Conservation (phyloP, 2,329 filamentous ascomycete genomes). For the Talaromyces sp. region DNA sequence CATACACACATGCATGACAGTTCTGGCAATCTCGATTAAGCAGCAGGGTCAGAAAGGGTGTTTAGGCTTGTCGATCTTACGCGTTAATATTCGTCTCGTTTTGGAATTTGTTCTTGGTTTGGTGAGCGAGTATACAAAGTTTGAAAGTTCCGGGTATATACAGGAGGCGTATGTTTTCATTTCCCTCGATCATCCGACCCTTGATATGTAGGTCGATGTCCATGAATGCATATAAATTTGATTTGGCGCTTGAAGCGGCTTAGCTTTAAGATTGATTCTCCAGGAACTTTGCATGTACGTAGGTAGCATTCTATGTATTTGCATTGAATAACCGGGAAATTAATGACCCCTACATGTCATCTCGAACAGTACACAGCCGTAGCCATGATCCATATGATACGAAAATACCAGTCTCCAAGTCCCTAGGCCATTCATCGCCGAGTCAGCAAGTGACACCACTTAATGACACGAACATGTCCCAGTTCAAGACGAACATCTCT, state of each 20-base stretch:
- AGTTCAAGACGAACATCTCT: not conserved
- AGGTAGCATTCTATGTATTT: not conserved
- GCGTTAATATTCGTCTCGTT: not conserved
- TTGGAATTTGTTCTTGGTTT: not conserved
- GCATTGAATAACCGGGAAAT: not conserved
- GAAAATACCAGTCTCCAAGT: no score
- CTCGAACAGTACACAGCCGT: no score
- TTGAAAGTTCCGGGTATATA: not conserved
- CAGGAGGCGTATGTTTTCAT: not conserved
- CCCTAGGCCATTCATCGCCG: not conserved
- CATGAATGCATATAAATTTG: not conserved
- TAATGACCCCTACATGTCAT: not conserved
- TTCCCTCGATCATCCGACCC: not conserved
- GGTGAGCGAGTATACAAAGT: not conserved
- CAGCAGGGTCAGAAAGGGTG: not conserved
- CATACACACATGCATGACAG: not conserved
- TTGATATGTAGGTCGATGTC: no score
- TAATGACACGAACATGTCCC: not conserved
- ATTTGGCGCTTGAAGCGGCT: not conserved
- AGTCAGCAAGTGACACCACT: not conserved
- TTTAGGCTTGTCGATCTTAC: not conserved
- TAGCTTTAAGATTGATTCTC: not conserved
- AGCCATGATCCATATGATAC: no score
- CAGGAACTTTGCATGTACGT: not conserved
- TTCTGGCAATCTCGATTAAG: not conserved